Conservation (phyloP, 163 green algal genomes). For the Scenedesmus sp. region DNA sequence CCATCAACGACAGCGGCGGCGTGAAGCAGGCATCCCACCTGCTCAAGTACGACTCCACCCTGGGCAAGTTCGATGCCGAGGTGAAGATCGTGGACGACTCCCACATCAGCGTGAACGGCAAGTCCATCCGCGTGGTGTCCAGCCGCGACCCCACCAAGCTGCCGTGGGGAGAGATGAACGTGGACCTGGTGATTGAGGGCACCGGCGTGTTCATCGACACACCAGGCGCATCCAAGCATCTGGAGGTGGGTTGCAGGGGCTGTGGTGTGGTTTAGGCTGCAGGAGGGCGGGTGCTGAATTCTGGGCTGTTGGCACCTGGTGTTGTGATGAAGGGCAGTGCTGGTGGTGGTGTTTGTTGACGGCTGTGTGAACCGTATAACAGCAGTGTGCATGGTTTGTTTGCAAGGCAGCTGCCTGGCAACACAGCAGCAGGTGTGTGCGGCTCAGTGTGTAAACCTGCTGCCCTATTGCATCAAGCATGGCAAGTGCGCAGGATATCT, state of each 20-base stretch:
- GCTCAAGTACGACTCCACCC: slow-evolving; percentile 99
- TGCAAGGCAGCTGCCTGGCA: too few relatives aligned
- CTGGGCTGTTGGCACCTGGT: neutral
- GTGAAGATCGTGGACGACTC: slow-evolving; percentile 95
- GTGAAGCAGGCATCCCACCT: slow-evolving; percentile 98
- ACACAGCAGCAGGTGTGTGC: too few relatives aligned
- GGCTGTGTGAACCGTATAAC: too few relatives aligned
- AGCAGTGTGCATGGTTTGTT: too few relatives aligned
- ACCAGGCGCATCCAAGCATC: slow-evolving; percentile 96
- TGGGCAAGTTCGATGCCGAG: slow-evolving; percentile 96
- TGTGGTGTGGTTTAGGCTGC: neutral
- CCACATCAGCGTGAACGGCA: slow-evolving; percentile 95
- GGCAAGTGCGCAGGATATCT: too few relatives aligned
- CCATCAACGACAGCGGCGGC: slow-evolving; percentile 96
- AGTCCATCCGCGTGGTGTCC: slow-evolving; percentile 95
- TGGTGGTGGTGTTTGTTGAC: too few relatives aligned
- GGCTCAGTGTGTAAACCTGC: too few relatives aligned
- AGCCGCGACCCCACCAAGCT: slow-evolving; percentile 95
- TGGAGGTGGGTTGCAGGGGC: slow-evolving; percentile 69
- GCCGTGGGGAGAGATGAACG: slow-evolving; percentile 92
- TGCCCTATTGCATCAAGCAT: too few relatives aligned
- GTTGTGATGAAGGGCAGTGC: too few relatives aligned
- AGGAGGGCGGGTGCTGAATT: neutral
- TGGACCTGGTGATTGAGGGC: slow-evolving; percentile 98
- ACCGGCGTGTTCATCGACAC: slow-evolving; percentile 98